Base-by-base conservation (phyloP, 331 rosid genomes). In the Dryas integrifolia region DNA sequence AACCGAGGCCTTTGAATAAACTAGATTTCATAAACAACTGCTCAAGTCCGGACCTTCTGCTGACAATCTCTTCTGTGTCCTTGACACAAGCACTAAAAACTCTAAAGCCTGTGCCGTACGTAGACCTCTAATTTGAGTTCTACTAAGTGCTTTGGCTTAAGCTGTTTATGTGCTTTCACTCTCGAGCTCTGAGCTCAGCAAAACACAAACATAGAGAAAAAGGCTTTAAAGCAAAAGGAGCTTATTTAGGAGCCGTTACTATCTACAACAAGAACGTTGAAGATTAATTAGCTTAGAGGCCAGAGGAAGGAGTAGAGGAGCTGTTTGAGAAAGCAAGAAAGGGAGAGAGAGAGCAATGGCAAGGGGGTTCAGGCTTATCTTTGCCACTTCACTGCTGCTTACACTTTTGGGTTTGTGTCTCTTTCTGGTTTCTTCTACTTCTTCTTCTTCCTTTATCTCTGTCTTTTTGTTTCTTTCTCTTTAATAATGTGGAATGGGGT, bases 351-450 rank as follows among this genome's bases (percentile, higher is more conserved):
- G 62, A 74, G 55, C 51, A 66, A 63, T 88, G 96, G 76, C 60
- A 15, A 76, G 84, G 46, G 87, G 83, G 53, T 81, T 82, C 80
- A 68, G 65, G 52, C 84, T 85, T 76, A 55, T 78, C 73, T 61
- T 78, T 58, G 81, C 81, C 47, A 26, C 81, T 41, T 84, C 86
- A 47, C 71, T 86, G 65, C 45, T 86, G 81, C 76, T 86, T 38
- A 15, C 76, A 62, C 87, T 92, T 69, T 72, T 92, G 72, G 98
- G 98, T 92, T 74, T 55, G 96, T 88, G 18, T 58, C 80, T 75
- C 65, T 47, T 59, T 64, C 71, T 70, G 58, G 57, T 56, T 63
- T 66, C 75, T 70, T 48, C 73, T 56, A 69, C 40, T 53, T 66
- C 81, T 18, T 7, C 66, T 21, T n/a, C 35, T 30, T 30, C 35